Evolutionary conservation across 202 grass and related monocot species (phyloP).

Genomic region (Eragrostis tef): DNA sequence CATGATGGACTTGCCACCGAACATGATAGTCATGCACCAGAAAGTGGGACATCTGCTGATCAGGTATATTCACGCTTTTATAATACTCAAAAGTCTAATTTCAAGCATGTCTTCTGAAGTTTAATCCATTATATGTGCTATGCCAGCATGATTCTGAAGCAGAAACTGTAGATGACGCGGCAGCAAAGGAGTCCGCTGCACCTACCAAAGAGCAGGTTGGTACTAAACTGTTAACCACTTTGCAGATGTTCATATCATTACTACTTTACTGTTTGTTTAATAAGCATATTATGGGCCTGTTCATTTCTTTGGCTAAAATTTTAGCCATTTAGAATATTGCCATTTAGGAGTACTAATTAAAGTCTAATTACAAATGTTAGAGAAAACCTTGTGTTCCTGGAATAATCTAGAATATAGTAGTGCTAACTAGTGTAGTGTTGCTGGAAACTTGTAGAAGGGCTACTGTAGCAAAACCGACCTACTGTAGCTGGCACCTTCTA

Average conservation of each 20-base stretch:
- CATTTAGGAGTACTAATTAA: too few species aligned
- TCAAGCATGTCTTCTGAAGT: slow-evolving; percentile 3
- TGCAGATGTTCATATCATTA: slow-evolving; percentile 28
- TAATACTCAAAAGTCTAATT: slow-evolving; percentile 28
- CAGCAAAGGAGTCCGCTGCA: slow-evolving; percentile 31
- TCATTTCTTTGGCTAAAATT: too few species aligned
- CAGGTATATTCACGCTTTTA: slow-evolving; percentile 50
- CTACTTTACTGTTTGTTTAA: not conserved
- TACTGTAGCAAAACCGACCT: too few species aligned
- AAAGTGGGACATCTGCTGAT: slow-evolving; percentile 45
- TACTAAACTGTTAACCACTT: slow-evolving; percentile 28
- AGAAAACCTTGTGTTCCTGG: too few species aligned
- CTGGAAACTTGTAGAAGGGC: too few species aligned
- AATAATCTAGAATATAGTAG: too few species aligned
- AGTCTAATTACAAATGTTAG: too few species aligned
- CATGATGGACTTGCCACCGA: slow-evolving; percentile 47
- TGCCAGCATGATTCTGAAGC: slow-evolving; percentile 49
- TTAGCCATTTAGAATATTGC: too few species aligned
- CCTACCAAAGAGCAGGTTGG: slow-evolving; percentile 47
- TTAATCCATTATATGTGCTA: slow-evolving; percentile 27
- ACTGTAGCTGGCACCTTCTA: too few species aligned
- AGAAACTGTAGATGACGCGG: slow-evolving; percentile 46
- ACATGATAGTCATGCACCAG: slow-evolving; percentile 53
- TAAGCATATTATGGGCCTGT: slow-evolving; percentile 4
- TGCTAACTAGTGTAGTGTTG: too few species aligned